phyloP scores from a whole-genome alignment of 2,329 filamentous ascomycete genomes.

The Colletotrichum tofieldiae region DNA sequence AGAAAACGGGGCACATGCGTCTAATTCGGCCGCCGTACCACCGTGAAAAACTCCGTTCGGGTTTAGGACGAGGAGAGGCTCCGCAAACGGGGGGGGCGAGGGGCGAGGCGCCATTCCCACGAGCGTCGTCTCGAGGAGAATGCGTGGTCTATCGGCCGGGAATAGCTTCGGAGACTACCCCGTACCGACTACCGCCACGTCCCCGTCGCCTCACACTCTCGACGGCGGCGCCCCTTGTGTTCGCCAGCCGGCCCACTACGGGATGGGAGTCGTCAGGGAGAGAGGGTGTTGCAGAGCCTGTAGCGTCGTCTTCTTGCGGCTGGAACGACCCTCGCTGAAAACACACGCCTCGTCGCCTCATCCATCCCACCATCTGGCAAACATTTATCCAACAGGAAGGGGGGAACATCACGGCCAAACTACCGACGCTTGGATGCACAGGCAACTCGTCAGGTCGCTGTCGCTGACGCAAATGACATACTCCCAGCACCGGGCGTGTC shows the following conservation, averaged over 20 bases:
- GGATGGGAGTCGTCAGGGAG: neutral
- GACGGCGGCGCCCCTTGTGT: neutral
- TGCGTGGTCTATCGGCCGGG: neutral
- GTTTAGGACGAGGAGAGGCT: conserved; percentile 6
- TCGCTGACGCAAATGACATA: neutral
- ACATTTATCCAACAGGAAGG: neutral
- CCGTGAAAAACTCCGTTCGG: conserved; percentile 35
- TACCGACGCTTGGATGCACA: neutral
- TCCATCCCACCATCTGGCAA: neutral
- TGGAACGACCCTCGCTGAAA: too few relatives aligned
- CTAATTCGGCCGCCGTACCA: conserved; percentile 36
- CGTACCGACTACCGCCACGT: neutral
- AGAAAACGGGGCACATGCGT: conserved; percentile 9
- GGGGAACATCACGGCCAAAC: neutral
- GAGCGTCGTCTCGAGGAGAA: neutral
- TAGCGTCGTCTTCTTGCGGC: too few relatives aligned
- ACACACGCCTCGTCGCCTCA: neutral
- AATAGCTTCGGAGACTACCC: neutral
- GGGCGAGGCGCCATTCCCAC: neutral
- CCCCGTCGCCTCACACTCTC: neutral
- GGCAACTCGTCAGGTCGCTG: neutral
- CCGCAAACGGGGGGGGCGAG: conserved; percentile 31
- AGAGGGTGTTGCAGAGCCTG: too few relatives aligned
- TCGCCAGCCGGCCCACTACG: neutral
- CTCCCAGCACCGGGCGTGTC: neutral